A percentile compares a stretch with the other conserved stretches of the same genome.
These are phyloP conservation scores for Staphylotrichum longicolle DNA, from an alignment of 495 filamentous ascomycete genomes.

Conservation along the genomic window DNA sequence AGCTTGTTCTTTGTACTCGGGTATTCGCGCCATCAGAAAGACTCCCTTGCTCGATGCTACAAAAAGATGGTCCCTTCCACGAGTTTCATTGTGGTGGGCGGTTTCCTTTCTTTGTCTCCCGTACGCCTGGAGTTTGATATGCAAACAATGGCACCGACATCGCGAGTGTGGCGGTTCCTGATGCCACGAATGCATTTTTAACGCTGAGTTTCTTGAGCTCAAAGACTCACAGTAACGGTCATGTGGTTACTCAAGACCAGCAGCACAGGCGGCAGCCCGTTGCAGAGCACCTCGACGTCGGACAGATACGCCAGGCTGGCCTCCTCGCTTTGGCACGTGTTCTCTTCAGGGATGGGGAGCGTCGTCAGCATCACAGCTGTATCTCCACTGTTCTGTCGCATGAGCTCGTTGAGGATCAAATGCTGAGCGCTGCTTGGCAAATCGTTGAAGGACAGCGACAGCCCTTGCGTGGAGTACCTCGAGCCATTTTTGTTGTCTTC, in stretches of 20 bases:
- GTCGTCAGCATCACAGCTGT: slow-evolving; percentile 85
- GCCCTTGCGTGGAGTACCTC: slow-evolving; percentile 58
- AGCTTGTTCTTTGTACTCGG: slow-evolving; percentile 14
- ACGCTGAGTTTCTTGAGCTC: slow-evolving; percentile 6
- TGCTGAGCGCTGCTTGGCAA: slow-evolving; percentile 79
- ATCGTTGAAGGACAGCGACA: slow-evolving; percentile 80
- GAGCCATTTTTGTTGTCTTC: slow-evolving; percentile 45
- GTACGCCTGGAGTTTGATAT: background rate
- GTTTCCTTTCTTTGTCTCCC: slow-evolving; percentile 11
- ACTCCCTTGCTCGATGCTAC: background rate
- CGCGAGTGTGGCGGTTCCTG: background rate
- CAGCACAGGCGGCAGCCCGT: slow-evolving; percentile 65
- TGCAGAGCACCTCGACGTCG: slow-evolving; percentile 73
- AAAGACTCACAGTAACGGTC: slow-evolving; percentile 85
- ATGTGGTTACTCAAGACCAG: slow-evolving; percentile 87
- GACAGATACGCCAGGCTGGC: slow-evolving; percentile 69
- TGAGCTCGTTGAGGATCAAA: slow-evolving; percentile 81
- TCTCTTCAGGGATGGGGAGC: slow-evolving; percentile 72
- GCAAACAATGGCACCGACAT: slow-evolving; percentile 11
- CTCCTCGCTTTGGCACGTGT: slow-evolving; percentile 65
- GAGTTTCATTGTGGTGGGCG: slow-evolving; percentile 8
- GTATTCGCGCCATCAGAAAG: background rate
- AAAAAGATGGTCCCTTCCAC: background rate
- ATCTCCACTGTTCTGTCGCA: slow-evolving; percentile 63
- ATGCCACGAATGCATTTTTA: background rate